phyloP scores from a whole-genome alignment of 345 rosid species.

The Balakata baccata region DNA sequence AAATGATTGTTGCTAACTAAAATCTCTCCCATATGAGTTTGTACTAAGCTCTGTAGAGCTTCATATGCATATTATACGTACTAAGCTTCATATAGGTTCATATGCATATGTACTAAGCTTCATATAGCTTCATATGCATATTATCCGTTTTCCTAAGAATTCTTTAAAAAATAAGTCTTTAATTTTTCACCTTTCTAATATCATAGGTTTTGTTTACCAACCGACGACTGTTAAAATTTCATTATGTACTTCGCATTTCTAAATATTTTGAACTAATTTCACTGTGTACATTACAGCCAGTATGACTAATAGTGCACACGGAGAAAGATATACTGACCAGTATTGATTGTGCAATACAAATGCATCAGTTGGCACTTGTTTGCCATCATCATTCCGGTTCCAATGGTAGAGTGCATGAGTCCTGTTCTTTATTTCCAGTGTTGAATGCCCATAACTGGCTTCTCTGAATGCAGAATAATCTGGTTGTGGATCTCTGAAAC shows the following conservation, averaged over 20 bases:
- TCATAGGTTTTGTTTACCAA: not conserved
- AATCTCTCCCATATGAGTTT: not conserved
- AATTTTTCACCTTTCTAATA: not conserved
- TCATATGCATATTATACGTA: too few relatives aligned
- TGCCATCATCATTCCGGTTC: conserved; percentile 92
- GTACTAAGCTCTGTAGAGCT: not conserved
- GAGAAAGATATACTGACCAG: conserved; percentile 46
- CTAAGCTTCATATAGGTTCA: too few relatives aligned
- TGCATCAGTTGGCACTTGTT: conserved; percentile 62
- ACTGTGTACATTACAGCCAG: too few relatives aligned
- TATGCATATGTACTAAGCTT: too few relatives aligned
- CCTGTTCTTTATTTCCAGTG: conserved; percentile 74
- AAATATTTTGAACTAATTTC: too few relatives aligned
- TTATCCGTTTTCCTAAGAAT: too few relatives aligned
- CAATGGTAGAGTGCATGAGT: conserved; percentile 87
- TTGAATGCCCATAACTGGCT: conserved; percentile 93
- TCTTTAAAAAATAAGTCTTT: not conserved
- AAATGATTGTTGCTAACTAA: not conserved
- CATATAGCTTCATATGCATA: too few relatives aligned
- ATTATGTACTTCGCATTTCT: too few relatives aligned
- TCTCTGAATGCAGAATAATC: conserved; percentile 91
- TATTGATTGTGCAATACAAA: conserved; percentile 63
- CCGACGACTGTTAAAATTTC: too few relatives aligned
- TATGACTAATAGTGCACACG: too few relatives aligned
- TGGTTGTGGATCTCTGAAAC: conserved; percentile 86